Percentiles rank a stretch among this genome's conserved stretches.
Evolutionary conservation across 805 yeast species (phyloP).

Genomic region (Grigorovia transvaalensis): DNA sequence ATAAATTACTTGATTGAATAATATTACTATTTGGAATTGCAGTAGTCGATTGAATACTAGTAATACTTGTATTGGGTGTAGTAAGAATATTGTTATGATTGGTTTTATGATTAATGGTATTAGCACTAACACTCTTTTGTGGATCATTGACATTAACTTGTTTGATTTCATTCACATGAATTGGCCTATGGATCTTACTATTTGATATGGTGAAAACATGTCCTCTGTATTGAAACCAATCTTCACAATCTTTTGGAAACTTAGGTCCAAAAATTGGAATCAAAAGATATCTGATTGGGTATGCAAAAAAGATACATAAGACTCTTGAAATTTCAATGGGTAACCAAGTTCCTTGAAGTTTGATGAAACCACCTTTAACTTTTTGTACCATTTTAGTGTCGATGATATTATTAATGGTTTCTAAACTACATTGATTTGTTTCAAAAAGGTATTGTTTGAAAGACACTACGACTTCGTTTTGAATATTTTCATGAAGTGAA

Average conservation of each 20-base stretch:
- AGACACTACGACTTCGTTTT: conserved; percentile 7
- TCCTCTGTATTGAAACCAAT: conserved; percentile 1
- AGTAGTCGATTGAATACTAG: not conserved
- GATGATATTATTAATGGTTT: conserved; percentile 9
- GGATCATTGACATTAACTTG: not conserved
- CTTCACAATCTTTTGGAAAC: conserved; percentile 35
- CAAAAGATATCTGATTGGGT: conserved; percentile 60
- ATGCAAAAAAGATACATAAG: conserved; percentile 67
- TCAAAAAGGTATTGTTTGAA: conserved; percentile 8
- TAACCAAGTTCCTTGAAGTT: conserved; percentile 92
- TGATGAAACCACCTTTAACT: conserved; percentile 84
- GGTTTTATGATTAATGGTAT: not conserved
- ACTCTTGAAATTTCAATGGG: conserved; percentile 58
- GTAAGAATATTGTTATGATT: not conserved
- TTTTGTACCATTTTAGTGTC: conserved; percentile 35
- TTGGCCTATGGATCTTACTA: not conserved
- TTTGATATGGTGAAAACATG: not conserved
- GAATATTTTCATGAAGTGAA: conserved; percentile 11
- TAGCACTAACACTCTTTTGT: not conserved
- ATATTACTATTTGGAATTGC: not conserved
- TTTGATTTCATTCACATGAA: not conserved
- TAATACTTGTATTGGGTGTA: not conserved
- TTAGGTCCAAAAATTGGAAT: conserved; percentile 70
- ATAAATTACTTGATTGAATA: not conserved
- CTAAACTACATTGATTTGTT: not conserved